Evolutionary conservation across 164 flowering plant genomes (phyloP), one percentile per base, ranked within the genome.

Genomic region (Vitis cinerea): DNA sequence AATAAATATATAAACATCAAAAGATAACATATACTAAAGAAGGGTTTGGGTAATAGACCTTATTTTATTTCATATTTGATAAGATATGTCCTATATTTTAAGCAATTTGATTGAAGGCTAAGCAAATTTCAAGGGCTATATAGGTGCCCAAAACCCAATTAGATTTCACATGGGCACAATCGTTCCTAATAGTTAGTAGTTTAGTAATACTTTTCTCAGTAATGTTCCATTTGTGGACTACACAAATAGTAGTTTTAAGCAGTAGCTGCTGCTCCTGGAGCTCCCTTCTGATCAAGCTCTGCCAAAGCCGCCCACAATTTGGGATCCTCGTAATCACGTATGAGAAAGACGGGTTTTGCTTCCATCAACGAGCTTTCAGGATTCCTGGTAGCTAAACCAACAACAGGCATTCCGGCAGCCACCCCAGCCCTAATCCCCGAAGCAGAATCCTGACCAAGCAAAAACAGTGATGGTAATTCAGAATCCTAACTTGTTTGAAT

Each of bases 391-490:
- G 86, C 75, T 71, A 95, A 14, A 37, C 94, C 99, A 50, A 91
- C 80, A 50, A 92, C 97, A 12, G 94, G 91, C 88, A 95, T 79
- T 54, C 91, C 99, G 17, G 99, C 99, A 54, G 97, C 94, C 31
- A 93, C 99, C 68, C 98, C 99, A 50, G 99, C 97, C 78, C 67
- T 88, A 67, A 85, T 93, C 50, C 99, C 99, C 0, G 98, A 93
- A 14, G 74, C 84, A 31, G 99, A 95, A 78, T 95, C 99, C 99
- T 93, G n/a, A 17, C 9, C 72, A 73, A 65, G 54, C 16, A 53
- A 81, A 72, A 74, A 63, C 49, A 68, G 23, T 19, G 49, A 31
- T 27, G 11, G 4, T 17, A 19, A 64, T 13, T 47, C 11, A 30
- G 44, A 3, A 37, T 37, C 27, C 27, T 23, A 23, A 37, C 44